Evolutionary conservation across 176 grass and related monocot genomes (phyloP).

Genomic region (Alopecurus myosuroides): DNA sequence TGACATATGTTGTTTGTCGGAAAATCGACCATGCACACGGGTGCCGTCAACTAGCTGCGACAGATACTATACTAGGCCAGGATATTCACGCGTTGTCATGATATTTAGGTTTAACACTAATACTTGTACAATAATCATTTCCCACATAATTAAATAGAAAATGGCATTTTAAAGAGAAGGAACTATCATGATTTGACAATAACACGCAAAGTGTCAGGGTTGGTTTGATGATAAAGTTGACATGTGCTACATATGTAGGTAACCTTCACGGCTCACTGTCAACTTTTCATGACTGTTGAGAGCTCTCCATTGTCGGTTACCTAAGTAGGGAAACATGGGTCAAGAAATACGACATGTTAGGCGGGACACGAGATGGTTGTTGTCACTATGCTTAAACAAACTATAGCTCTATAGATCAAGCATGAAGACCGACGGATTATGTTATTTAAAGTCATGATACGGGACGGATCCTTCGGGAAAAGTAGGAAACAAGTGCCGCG

Average conservation of each 20-base stretch:
- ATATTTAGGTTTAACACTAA: too few species aligned
- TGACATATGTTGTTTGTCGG: too few species aligned
- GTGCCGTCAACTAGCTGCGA: too few species aligned
- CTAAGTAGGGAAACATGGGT: background rate
- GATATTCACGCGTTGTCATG: too few species aligned
- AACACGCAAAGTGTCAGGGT: background rate
- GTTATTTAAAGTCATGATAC: background rate
- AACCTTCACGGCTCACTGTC: background rate
- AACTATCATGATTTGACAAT: background rate
- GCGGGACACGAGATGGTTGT: background rate
- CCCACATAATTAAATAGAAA: too few species aligned
- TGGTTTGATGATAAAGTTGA: too few species aligned
- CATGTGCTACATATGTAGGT: too few species aligned
- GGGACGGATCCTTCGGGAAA: background rate
- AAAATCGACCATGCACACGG: too few species aligned
- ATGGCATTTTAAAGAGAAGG: too few species aligned
- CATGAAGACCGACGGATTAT: background rate
- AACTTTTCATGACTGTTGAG: background rate
- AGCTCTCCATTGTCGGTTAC: background rate
- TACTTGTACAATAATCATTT: too few species aligned
- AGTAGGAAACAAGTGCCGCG: background rate
- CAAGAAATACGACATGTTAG: background rate
- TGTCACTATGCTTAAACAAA: background rate
- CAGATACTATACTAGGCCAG: too few species aligned
- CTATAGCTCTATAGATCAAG: background rate